Base-by-base conservation (phyloP, 1,284 basidiomycete genomes). In the Lignosus rhinocerotis region DNA sequence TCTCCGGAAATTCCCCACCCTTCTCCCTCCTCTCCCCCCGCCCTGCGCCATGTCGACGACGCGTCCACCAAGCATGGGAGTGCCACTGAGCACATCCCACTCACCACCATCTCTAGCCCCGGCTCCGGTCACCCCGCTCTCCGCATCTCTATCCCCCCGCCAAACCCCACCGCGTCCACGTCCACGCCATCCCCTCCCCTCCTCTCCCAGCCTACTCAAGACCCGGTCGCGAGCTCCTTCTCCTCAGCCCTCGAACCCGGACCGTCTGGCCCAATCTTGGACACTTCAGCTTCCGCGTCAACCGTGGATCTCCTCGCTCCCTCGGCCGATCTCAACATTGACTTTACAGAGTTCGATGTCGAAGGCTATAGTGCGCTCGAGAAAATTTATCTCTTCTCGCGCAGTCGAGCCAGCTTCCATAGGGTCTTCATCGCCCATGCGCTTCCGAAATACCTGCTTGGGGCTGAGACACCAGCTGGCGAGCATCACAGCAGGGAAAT, bases 331-430 rank as follows among this genome's bases (percentile, higher is more conserved):
- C 45, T 68, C 45, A 66, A 67, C 43, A 55, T 72, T 52, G 70
- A 71, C 51, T 69, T 72, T 48, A 64, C 71, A n/a, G 70, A 72
- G 56, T 74, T 90, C 66, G 87, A 90, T 56, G 85, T 88, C 59
- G 91, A 95, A 67, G 84, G 86, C 56, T 82, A 96, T 55, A 92
- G 78, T 70, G 83, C 90, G 17, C 84, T 97, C 33, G 96, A 99
- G 76, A 90, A 92, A 69, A 97, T 98, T 66, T 98, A 97, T 76
- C 82, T 98, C 31, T 94, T 94, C 68, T 92, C 92, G 60, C 86
- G 91, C 67, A 96, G 93, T 73, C 88, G 89, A 64, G 87, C 90
- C 56, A 78, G 86, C 14, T 93, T 93, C 70, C 95, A 97, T 69
- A 82, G 86, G 39, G 84, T 94, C 34, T 94, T 92, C 72, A 96